phyloP scores from a whole-genome alignment of 169 alveolate genomes.

The Cryptosporidium viatorum region DNA sequence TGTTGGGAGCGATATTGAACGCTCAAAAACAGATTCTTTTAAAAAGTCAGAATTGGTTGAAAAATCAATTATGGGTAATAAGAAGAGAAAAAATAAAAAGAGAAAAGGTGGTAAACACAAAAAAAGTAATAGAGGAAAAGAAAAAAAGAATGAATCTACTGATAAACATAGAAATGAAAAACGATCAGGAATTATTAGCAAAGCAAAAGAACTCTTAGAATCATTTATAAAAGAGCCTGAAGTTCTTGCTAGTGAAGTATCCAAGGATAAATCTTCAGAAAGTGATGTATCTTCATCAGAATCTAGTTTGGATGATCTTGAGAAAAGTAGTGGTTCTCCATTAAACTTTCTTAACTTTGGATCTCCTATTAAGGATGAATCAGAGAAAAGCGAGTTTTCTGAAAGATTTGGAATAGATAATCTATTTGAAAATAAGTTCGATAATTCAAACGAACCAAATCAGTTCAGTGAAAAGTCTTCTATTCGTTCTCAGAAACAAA shows the following conservation, averaged over 20 bases:
- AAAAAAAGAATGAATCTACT: not conserved
- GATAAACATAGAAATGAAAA: not conserved
- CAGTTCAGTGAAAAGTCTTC: not conserved
- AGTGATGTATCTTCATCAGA: not conserved
- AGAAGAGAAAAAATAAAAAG: not conserved
- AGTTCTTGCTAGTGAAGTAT: not conserved
- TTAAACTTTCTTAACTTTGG: constrained; percentile 1
- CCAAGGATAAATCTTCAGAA: not conserved
- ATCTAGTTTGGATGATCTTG: not conserved
- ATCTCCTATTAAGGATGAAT: not conserved
- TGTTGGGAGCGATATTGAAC: not conserved
- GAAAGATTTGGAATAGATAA: not conserved
- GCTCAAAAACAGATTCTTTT: not conserved
- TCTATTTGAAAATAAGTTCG: not conserved
- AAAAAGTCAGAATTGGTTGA: not conserved
- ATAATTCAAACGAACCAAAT: not conserved
- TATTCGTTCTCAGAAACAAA: not conserved
- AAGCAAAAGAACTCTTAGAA: not conserved
- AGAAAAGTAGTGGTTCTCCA: not conserved
- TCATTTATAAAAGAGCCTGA: constrained; percentile 2
- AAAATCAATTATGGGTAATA: not conserved
- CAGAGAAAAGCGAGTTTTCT: not conserved
- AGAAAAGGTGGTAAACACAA: not conserved
- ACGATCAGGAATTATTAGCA: not conserved
- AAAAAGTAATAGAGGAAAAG: not conserved